These are phyloP conservation scores for Leishmania arabica DNA, from an alignment of 208 protist genomes.

Conservation along the genomic window DNA sequence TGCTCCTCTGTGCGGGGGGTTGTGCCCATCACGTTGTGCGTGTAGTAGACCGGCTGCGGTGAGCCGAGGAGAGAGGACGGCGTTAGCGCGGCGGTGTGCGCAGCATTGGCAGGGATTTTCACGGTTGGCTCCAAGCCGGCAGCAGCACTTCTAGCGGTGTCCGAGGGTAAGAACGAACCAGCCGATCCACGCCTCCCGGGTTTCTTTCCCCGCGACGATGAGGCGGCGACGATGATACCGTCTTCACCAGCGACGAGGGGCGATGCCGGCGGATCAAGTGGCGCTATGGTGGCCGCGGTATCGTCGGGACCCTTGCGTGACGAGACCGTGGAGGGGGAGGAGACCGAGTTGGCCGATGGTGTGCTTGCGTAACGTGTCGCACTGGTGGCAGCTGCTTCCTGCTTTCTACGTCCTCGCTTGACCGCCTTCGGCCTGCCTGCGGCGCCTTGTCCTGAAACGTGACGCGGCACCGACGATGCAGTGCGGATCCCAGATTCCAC, in stretches of 20 bases:
- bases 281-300: neutral
- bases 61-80: conserved; percentile 6
- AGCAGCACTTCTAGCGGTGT: neutral
- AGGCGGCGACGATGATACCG: neutral
- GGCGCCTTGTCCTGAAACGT: neutral
- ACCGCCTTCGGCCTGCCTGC: neutral
- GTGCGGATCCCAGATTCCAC: neutral
- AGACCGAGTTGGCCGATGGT: neutral
- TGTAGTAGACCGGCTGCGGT: conserved; percentile 38
- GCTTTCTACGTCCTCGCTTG: conserved; percentile 13
- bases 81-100: conserved; percentile 1
- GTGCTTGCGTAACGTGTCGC: neutral
- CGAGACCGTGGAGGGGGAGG: neutral
- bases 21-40: conserved; percentile 22
- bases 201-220: conserved; percentile 1
- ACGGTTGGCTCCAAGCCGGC: neutral
- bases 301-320: neutral
- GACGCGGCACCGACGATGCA: neutral
- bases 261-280: conserved; percentile 5
- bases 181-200: neutral
- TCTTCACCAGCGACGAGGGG: neutral
- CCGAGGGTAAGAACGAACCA: neutral
- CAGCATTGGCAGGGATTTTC: neutral
- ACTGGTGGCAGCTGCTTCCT: neutral
- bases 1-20: conserved; percentile 45